Conservation (phyloP, 441 rosid species). For the Hura crepitans region DNA sequence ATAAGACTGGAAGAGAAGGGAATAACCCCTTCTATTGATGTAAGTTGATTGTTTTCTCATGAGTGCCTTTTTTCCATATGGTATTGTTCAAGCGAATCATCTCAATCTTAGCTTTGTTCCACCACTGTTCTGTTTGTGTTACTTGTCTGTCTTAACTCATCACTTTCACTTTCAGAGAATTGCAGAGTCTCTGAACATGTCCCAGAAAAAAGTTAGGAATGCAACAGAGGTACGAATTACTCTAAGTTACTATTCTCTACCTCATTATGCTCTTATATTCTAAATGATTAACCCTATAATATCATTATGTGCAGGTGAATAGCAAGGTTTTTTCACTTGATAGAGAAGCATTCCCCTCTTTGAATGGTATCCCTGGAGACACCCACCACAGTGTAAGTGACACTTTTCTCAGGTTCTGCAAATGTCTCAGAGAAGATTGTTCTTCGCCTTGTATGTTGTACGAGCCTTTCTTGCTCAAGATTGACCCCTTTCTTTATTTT, state of each 20-base stretch:
- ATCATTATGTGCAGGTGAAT: conserved; percentile 49
- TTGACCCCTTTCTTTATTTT: conserved; percentile 24
- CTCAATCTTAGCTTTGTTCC: too few species aligned
- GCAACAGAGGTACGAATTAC: conserved; percentile 71
- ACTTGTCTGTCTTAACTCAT: background rate
- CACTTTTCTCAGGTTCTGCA: conserved; percentile 16
- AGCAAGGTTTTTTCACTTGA: conserved; percentile 83
- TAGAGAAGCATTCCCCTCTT: conserved; percentile 79
- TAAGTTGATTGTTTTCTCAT: conserved; percentile 32
- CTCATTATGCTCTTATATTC: conserved; percentile 13
- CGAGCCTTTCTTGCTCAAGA: conserved; percentile 9
- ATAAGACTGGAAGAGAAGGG: conserved; percentile 78
- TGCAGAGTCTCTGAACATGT: conserved; percentile 80
- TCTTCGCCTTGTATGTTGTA: background rate
- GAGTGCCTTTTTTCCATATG: background rate
- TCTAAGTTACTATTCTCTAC: background rate
- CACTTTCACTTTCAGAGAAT: conserved; percentile 62
- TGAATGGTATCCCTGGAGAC: conserved; percentile 86
- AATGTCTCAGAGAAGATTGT: background rate
- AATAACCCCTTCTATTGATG: conserved; percentile 77
- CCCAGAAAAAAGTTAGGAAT: conserved; percentile 82
- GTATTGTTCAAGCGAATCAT: too few species aligned
- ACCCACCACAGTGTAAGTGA: conserved; percentile 81
- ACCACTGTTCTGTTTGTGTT: background rate
- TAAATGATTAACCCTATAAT: conserved; percentile 11